Conservation (phyloP, 139 green algal species). For the Coelastrella sp. region DNA sequence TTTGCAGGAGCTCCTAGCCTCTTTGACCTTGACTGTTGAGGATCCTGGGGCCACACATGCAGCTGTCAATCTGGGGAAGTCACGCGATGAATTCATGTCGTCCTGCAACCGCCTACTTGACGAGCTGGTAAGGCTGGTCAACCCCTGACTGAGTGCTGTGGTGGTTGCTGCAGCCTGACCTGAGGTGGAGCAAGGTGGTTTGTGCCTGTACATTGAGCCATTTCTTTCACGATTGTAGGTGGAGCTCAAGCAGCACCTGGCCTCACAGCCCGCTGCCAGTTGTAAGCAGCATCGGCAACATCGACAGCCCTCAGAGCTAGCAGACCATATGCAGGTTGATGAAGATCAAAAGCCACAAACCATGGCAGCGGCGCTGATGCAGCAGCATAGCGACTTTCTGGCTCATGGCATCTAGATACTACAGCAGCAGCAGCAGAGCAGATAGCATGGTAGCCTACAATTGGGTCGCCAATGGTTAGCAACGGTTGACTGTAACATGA, state of each 20-base stretch:
- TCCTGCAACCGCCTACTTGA: conserved; percentile 11
- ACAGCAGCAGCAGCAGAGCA: background rate
- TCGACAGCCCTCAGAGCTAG: too few relatives aligned
- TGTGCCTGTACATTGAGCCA: too few relatives aligned
- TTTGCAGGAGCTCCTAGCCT: conserved; percentile 13
- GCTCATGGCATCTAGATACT: too few relatives aligned
- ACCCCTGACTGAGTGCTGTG: too few relatives aligned
- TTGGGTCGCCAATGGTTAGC: too few relatives aligned
- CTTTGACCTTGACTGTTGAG: background rate
- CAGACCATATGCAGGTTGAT: too few relatives aligned
- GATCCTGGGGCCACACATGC: background rate
- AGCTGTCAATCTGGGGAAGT: background rate
- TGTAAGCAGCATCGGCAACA: background rate
- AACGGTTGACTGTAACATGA: too few relatives aligned
- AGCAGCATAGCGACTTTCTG: too few relatives aligned
- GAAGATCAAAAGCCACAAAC: too few relatives aligned
- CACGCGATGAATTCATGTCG: background rate
- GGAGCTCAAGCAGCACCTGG: conserved; percentile 1
- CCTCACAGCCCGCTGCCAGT: background rate
- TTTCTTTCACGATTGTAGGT: background rate
- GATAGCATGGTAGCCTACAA: background rate
- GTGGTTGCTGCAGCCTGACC: too few relatives aligned
- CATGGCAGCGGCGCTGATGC: too few relatives aligned
- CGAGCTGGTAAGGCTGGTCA: conserved; percentile 3
- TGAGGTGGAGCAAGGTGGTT: too few relatives aligned